phyloP scores from a whole-genome alignment of 2,329 filamentous ascomycete genomes.

The Exophiala sideris region DNA sequence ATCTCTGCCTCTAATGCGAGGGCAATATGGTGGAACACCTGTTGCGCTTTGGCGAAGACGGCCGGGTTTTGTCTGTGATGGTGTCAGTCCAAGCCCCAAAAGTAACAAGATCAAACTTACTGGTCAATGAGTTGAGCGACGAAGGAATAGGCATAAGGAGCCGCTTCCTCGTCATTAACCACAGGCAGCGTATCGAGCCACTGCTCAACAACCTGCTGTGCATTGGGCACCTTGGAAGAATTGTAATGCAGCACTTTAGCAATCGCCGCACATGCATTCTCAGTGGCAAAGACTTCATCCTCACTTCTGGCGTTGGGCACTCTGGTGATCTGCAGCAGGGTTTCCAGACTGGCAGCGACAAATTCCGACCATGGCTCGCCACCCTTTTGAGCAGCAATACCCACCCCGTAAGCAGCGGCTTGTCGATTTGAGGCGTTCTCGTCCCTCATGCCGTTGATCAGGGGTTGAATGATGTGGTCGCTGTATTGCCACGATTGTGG shows the following conservation, averaged over 20 bases:
- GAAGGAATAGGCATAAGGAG: constrained; percentile 92
- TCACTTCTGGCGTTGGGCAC: constrained; percentile 79
- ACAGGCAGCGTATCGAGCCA: constrained; percentile 93
- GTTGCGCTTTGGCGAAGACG: constrained; percentile 68
- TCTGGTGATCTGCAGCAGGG: constrained; percentile 79
- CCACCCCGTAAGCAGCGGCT: constrained; percentile 92
- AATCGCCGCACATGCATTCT: constrained; percentile 94
- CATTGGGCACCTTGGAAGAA: constrained; percentile 68
- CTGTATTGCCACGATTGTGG: constrained; percentile 82
- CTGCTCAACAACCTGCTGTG: constrained; percentile 70
- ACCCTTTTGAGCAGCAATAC: constrained; percentile 90
- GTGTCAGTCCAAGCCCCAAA: background rate
- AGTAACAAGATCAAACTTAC: constrained; percentile 57
- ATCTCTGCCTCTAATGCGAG: constrained; percentile 90
- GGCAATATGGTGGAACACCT: constrained; percentile 79
- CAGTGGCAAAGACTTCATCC: constrained; percentile 93
- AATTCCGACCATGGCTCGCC: constrained; percentile 86
- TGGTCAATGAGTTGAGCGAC: constrained; percentile 87
- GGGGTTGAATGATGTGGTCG: constrained; percentile 78
- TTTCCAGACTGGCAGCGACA: constrained; percentile 72
- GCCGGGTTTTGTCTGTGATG: constrained; percentile 74
- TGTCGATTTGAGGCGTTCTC: constrained; percentile 86
- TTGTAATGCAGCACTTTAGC: constrained; percentile 97
- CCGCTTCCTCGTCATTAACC: constrained; percentile 92
- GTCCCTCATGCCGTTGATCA: constrained; percentile 83